Evolutionary conservation across 2,329 filamentous ascomycete species (phyloP), one percentile per base, ranked within the genome.

Genomic region (Aphanoascus verrucosus): DNA sequence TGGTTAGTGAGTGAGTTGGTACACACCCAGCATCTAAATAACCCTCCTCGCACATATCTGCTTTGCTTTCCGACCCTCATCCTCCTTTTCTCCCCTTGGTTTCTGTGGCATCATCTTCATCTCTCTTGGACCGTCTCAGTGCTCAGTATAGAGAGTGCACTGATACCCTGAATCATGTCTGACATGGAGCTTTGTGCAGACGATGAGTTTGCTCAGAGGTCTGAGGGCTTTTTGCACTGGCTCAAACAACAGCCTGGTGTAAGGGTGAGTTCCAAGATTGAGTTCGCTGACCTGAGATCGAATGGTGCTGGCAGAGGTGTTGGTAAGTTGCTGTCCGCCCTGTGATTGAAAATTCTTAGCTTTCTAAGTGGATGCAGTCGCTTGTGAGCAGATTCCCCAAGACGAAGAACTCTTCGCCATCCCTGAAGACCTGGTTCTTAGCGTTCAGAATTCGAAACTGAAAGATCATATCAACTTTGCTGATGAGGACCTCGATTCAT

Each of bases 321-420:
- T 61, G 74, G 82, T 84, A 76, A 66, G 78, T 73, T 57, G 58
- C 56, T 54, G 34, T 31, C 44, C 57, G 38, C 56, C 46, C 58
- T 55, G 52, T 47, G 43, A 31, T 45, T 41, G 49, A 38, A 49
- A 56, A 49, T 57, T 51, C 34, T 57, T 49, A 55, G 55, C 49
- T 48, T 57, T 41, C 59, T 55, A 49, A 61, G 49, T n/a, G 37
- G 51, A 44, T 35, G 19, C 58, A 91, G 86, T 94, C 61, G 86
- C 88, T 23, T 77, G 72, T 19, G 67, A 77, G 55, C 80, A 88
- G 57, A 87, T 95, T 52, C 71, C 75, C 15, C 78, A 85, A 60
- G 86, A 89, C 56, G 86, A 88, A 54, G 79, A 84, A 46, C 77
- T 94, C 42, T 94, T 94, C 73, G 83, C 81, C 45, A 86, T 94